Evolutionary conservation across 139 green algal genomes (phyloP).

Genomic region (Chlamydomonas applanata): DNA sequence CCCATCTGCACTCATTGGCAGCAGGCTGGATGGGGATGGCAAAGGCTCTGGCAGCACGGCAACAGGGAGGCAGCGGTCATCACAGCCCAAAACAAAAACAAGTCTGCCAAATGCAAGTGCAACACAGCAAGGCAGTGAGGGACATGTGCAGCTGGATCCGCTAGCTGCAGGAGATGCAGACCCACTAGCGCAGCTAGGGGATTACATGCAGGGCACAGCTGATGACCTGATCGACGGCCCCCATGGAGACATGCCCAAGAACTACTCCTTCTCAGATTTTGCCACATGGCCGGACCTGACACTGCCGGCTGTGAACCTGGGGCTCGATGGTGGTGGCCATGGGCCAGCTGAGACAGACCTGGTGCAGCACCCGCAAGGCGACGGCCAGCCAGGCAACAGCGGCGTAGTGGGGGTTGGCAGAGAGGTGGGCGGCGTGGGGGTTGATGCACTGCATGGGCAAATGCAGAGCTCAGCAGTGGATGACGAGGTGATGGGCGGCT

Average conservation of each 20-base stretch:
- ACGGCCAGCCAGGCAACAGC: too few relatives aligned
- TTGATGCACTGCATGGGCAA: too few relatives aligned
- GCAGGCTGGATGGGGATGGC: neutral
- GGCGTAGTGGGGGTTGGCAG: too few relatives aligned
- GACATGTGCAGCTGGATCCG: neutral
- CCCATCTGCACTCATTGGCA: conserved; percentile 1
- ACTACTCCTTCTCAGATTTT: conserved; percentile 26
- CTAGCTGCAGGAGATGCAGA: neutral
- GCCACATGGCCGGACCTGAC: neutral
- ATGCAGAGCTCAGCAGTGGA: too few relatives aligned
- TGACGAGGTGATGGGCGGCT: too few relatives aligned
- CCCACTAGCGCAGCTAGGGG: neutral
- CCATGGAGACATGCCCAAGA: conserved; percentile 11
- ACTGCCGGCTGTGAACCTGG: conserved; percentile 1
- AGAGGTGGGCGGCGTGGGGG: too few relatives aligned
- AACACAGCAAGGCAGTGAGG: neutral
- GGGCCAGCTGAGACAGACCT: neutral
- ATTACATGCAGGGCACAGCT: neutral
- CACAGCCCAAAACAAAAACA: neutral
- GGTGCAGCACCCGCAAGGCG: too few relatives aligned
- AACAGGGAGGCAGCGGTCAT: neutral
- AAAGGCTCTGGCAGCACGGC: neutral
- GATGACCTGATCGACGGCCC: neutral
- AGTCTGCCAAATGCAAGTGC: neutral
- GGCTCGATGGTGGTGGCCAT: neutral